A percentile compares a stretch with the other conserved stretches of the same genome.
Evolutionary conservation across 2,329 filamentous ascomycete genomes (phyloP).

Genomic region (Boeremia lycopersici): DNA sequence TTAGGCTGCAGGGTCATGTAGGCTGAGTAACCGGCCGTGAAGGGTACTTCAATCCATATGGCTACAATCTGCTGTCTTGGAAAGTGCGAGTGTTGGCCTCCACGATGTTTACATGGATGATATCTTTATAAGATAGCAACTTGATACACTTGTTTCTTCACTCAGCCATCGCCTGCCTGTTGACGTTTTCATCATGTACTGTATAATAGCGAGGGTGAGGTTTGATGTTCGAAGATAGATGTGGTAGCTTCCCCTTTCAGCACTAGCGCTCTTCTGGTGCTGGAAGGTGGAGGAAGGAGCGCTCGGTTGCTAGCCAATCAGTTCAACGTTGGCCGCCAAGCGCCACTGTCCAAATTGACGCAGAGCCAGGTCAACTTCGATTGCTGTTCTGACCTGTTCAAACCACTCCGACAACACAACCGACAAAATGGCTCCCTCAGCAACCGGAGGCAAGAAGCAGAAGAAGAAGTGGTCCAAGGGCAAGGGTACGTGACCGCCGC

Average conservation of each 20-base stretch:
- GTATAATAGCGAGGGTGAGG: too few relatives aligned
- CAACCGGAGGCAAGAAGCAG: slow-evolving; percentile 76
- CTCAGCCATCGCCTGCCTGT: too few relatives aligned
- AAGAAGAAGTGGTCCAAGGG: slow-evolving; percentile 81
- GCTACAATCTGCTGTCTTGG: too few relatives aligned
- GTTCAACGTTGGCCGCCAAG: not conserved
- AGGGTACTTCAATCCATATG: too few relatives aligned
- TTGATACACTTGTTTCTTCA: too few relatives aligned
- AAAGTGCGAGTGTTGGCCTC: too few relatives aligned
- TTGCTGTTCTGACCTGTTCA: slow-evolving; percentile 7
- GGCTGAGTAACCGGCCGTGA: too few relatives aligned
- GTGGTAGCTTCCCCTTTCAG: not conserved
- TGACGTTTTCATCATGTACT: too few relatives aligned
- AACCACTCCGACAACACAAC: slow-evolving; percentile 11
- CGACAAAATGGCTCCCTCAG: slow-evolving; percentile 53
- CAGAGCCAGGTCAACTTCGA: not conserved
- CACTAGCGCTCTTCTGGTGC: not conserved
- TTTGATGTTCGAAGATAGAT: not conserved
- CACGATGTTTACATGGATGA: too few relatives aligned
- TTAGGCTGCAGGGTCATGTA: too few relatives aligned
- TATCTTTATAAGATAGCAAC: too few relatives aligned
- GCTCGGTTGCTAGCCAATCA: not conserved
- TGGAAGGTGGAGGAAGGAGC: not conserved
- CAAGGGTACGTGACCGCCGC: slow-evolving; percentile 56
- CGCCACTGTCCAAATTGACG: not conserved